Evolutionary conservation across 495 filamentous ascomycete species (phyloP), one percentile per base, ranked within the genome.

Genomic region (Xylona heveae): DNA sequence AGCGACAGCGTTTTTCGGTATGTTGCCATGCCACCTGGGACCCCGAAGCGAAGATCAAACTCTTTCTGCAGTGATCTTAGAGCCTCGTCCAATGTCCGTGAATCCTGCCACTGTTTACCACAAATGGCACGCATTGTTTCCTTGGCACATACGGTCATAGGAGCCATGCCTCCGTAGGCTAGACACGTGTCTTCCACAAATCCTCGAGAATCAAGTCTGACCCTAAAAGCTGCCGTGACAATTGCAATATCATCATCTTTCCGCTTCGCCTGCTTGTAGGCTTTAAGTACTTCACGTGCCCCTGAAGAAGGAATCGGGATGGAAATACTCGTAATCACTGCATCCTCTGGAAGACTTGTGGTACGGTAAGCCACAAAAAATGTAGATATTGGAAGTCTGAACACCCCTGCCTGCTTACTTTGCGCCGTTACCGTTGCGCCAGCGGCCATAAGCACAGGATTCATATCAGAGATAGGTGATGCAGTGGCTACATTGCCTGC

Each of bases 241-340:
- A 95, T 93, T 6, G 85, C 85, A 47, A 93, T 93, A 53, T 95
- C 85, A 49, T 93, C 84, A 44, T 93, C 85, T 42, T 92, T 93
- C 31, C 85, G 59, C 59, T 93, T 95, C 0, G 85, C 71, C 44
- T 93, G 85, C 51, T 95, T 95, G 51, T 92, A 93, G 2, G 85
- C 70, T n/a, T 67, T 59, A 39, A 83, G 65, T 38, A 67, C 71
- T 42, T 75, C 76, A 15, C 65, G 23, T 13, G 18, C 23, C 7
- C 28, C 31, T 17, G 24, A 16, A 5, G 37, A 19, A 6, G 37
- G 31, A 18, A 45, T 6, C 6, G 43, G 43, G 10, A 46, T 38
- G 1, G 32, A 16, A 14, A 46, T 37, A 4, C 33, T 37, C 7
- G 25, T 46, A 17, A 57, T 49, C 3, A 56, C 40, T 3, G 49